Conservation (phyloP, 2,329 filamentous ascomycete species). For the Zymoseptoria brevis region DNA sequence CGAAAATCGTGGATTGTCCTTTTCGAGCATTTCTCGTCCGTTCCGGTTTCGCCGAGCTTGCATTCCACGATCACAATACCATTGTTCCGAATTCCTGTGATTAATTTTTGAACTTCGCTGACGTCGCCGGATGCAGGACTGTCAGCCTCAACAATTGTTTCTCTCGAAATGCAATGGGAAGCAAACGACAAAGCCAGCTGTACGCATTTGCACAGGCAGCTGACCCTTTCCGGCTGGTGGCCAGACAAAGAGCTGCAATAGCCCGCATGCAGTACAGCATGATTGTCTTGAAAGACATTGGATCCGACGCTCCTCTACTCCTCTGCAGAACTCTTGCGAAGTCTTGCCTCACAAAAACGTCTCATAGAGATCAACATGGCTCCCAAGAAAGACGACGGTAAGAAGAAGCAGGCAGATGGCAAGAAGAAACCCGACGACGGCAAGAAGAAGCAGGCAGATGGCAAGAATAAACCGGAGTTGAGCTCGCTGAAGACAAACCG, state of each 20-base stretch:
- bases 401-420: too few relatives aligned
- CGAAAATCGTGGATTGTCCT: too few relatives aligned
- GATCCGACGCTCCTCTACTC: background rate
- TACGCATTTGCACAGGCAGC: background rate
- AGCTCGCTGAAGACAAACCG: too few relatives aligned
- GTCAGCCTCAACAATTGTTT: background rate
- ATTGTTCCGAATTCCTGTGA: background rate
- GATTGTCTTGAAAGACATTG: background rate
- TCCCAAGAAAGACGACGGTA: background rate
- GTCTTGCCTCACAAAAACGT: background rate
- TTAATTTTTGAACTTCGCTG: background rate
- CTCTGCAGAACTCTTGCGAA: background rate
- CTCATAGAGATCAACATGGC: background rate
- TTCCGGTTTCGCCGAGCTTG: background rate
- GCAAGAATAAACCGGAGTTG: too few relatives aligned
- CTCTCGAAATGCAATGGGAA: background rate
- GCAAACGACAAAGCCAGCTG: background rate
- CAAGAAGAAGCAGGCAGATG: too few relatives aligned
- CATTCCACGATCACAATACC: background rate
- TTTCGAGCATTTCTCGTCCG: background rate
- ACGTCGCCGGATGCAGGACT: background rate
- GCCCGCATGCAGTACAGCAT: background rate
- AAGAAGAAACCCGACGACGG: background rate
- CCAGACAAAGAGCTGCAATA: background rate
- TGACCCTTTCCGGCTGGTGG: background rate